Evolutionary conservation across 139 green algal species (phyloP), one percentile per base, ranked within the genome.

Genomic region (Dunaliella sp.): DNA sequence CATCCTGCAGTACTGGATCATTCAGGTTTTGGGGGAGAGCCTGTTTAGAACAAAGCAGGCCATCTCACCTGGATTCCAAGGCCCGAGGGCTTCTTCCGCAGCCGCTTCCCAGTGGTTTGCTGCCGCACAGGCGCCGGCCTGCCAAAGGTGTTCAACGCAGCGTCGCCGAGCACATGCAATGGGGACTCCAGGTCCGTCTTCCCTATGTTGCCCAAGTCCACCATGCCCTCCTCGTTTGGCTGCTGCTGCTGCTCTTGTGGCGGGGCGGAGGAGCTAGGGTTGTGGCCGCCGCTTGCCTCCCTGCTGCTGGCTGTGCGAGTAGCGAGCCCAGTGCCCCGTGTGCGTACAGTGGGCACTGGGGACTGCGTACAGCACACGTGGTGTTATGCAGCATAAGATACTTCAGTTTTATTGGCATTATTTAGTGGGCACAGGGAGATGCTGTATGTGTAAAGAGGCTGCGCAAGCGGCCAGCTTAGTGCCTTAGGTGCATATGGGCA

Each of bases 161-260:
- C 88, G 28, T 91, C 88, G 0, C 88, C 85, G 33, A 91, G 82
- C 36, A 91, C 37, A 33, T 91, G 80, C 76, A 91, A 85, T 1
- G 88, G 88, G 0, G 88, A 91, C 7, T 87, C 84, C 1, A 87
- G 84, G 12, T 80, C 30, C 3, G 3, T 22, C 31, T 22, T 3
- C 74, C 74, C 74, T 80, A 12, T 12, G 74, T 3, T 25, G 31
- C 31, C 72, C 31, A 85, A 24, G 2, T 36, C 36, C 26, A 21
- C 38, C 33, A 83, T 83, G 35, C 78, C 78, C 30, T 80, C 74
- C 74, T 80, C 74, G 30, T 25, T 3, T 80, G 74, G 74, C 74
- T 80, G 30, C 48, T 65, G 48, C 48, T 65, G 48, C 7, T 65
- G 48, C 48, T 65, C 48, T 16, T 65, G 48, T 16, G 7, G 48